Evolutionary conservation across 2,329 filamentous ascomycete genomes (phyloP).

Genomic region (Ophiosphaerella narmari): DNA sequence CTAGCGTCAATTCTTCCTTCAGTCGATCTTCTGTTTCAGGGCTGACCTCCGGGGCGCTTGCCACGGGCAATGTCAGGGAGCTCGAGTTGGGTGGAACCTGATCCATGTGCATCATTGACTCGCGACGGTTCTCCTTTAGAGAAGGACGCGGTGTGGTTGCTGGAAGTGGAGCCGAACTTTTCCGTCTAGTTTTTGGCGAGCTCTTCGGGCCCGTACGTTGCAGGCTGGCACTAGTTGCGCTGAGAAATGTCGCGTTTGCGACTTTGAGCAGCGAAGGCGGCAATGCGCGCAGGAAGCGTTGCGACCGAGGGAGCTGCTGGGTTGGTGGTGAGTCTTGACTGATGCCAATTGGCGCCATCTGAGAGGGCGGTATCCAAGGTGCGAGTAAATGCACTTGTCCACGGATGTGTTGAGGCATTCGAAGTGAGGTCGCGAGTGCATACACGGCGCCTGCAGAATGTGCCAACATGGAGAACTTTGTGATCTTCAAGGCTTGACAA

Average conservation of each 20-base stretch:
- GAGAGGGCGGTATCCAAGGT: conserved; percentile 91
- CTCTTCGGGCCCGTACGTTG: conserved; percentile 58
- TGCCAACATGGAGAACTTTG: conserved; percentile 92
- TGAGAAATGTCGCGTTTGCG: conserved; percentile 95
- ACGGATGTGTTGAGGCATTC: conserved; percentile 94
- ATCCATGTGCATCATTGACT: conserved; percentile 57
- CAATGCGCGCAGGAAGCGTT: conserved; percentile 85
- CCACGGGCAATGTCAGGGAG: conserved; percentile 34
- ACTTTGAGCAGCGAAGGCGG: conserved; percentile 91
- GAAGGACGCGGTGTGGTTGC: conserved; percentile 19
- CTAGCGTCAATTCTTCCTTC: conserved; percentile 62
- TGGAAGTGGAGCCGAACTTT: conserved; percentile 29
- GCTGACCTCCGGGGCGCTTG: conserved; percentile 36
- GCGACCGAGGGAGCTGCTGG: conserved; percentile 86
- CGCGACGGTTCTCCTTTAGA: conserved; percentile 45
- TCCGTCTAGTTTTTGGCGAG: conserved; percentile 44
- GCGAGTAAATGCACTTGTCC: conserved; percentile 93
- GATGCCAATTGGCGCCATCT: conserved; percentile 57
- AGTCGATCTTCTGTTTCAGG: conserved; percentile 34
- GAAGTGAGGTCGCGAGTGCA: conserved; percentile 88
- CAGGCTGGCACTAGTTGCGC: conserved; percentile 83
- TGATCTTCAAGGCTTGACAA: conserved; percentile 88
- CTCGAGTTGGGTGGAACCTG: conserved; percentile 49
- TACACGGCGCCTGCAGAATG: conserved; percentile 99
- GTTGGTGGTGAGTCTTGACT: conserved; percentile 75